Conservation (phyloP, 2,329 filamentous ascomycete species). For the Diaporthe sp. region DNA sequence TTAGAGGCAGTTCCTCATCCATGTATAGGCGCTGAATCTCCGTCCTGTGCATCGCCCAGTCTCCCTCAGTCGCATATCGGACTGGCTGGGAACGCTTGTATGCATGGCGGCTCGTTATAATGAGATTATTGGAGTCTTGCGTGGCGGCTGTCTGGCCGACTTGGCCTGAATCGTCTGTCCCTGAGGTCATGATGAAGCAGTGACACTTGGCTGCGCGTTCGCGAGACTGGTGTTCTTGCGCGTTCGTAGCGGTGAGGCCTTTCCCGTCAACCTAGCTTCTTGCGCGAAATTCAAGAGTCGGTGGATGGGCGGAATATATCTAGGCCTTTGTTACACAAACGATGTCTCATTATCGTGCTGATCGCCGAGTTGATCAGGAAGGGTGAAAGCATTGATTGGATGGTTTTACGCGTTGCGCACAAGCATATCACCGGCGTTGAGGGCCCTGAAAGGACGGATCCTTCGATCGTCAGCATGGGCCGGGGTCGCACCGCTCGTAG, state of each 20-base stretch:
- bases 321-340: background rate
- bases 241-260: background rate
- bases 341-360: background rate
- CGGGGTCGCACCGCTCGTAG: background rate
- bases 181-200: background rate
- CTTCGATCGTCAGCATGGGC: background rate
- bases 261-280: background rate
- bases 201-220: too few species aligned
- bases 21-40: slow-evolving; percentile 6
- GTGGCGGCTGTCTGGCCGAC: background rate
- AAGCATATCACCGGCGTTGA: background rate
- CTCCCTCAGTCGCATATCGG: background rate
- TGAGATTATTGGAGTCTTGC: background rate
- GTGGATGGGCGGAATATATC: background rate
- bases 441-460: background rate
- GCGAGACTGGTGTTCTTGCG: background rate
- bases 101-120: background rate
- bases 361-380: background rate
- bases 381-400: background rate
- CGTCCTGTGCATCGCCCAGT: background rate
- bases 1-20: background rate
- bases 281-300: too few species aligned
- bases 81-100: background rate
- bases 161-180: too few species aligned
- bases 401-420: background rate